These are phyloP conservation scores for Salinomyces thailandicus DNA, from an alignment of 2,329 filamentous ascomycete species.

Conservation along the genomic window DNA sequence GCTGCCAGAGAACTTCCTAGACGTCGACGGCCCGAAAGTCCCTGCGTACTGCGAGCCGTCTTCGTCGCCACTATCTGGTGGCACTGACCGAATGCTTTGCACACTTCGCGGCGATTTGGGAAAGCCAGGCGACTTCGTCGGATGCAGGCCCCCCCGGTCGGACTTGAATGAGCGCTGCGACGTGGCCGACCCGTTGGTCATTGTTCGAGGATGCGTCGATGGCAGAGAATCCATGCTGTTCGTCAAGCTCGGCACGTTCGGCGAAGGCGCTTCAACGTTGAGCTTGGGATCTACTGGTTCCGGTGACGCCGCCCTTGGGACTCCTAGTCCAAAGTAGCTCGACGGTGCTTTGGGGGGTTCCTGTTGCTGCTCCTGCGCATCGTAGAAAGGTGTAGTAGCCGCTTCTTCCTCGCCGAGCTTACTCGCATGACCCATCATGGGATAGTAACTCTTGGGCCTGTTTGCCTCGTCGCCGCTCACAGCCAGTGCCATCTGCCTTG, in stretches of 20 bases:
- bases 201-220: slow-evolving; percentile 30
- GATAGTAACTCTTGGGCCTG: slow-evolving; percentile 26
- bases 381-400: slow-evolving; percentile 16
- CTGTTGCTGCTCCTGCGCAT: slow-evolving; percentile 13
- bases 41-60: slow-evolving; percentile 48
- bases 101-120: slow-evolving; percentile 32
- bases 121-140: slow-evolving; percentile 27
- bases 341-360: background rate
- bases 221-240: slow-evolving; percentile 27
- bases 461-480: slow-evolving; percentile 25
- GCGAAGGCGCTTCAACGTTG: slow-evolving; percentile 34
- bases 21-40: slow-evolving; percentile 50
- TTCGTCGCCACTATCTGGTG: slow-evolving; percentile 50
- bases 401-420: slow-evolving; percentile 3
- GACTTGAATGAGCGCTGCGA: slow-evolving; percentile 22
- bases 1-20: slow-evolving; percentile 68
- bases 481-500: slow-evolving; percentile 3
- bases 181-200: slow-evolving; percentile 29
- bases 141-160: slow-evolving; percentile 19
- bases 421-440: slow-evolving; percentile 19
- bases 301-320: slow-evolving; percentile 36
- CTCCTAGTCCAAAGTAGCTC: slow-evolving; percentile 34
- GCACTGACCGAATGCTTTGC: slow-evolving; percentile 38
- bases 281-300: slow-evolving; percentile 34
- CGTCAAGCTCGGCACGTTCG: slow-evolving; percentile 27